Base-by-base conservation (phyloP, 345 rosid species). In the Salix suchowensis region DNA sequence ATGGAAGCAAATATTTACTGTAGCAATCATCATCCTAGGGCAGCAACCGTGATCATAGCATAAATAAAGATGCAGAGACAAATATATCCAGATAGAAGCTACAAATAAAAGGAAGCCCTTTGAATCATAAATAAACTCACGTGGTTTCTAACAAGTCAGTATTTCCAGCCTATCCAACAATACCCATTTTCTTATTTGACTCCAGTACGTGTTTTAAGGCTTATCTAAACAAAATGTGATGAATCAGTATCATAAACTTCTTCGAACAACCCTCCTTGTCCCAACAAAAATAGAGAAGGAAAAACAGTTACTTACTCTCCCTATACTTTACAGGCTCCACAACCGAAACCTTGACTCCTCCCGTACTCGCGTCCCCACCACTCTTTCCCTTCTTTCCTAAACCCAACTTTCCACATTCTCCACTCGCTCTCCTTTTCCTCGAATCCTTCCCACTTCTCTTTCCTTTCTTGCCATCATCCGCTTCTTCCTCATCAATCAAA, bases 401-500 rank as follows among this genome's bases (percentile, higher is more conserved):
- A 50, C 60, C 86, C 80, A 75, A 32, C 72, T 79, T 84, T 44
- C 52, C 55, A 50, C n/a, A 81, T 62, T 83, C 85, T 54, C 70
- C 81, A 79, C 58, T 46, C 0, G 74, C 83, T 87, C 91, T 93
- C 74, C 91, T 82, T 80, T 86, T 87, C 67, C 82, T 81, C 1
- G 81, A 84, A 40, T 82, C 85, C 83, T 74, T 80, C 61, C 74
- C 73, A 54, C 71, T 46, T 39, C 52, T 70, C 67, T 75, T 81
- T 23, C 62, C 75, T 69, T 73, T 81, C n/a, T 73, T 83, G 64
- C 73, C 82, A 18, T 60, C 26, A 73, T 84, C 82, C 26, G 78
- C 84, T 71, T 88, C 91, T 46, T 82, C 84, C 86, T 89, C 92
- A 18, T 87, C 89, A 71, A 72, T 91, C 80, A 91, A 76, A 82